Evolutionary conservation across 2,329 filamentous ascomycete species (phyloP), one percentile per base, ranked within the genome.

Genomic region (Pyrenochaeta sp.): DNA sequence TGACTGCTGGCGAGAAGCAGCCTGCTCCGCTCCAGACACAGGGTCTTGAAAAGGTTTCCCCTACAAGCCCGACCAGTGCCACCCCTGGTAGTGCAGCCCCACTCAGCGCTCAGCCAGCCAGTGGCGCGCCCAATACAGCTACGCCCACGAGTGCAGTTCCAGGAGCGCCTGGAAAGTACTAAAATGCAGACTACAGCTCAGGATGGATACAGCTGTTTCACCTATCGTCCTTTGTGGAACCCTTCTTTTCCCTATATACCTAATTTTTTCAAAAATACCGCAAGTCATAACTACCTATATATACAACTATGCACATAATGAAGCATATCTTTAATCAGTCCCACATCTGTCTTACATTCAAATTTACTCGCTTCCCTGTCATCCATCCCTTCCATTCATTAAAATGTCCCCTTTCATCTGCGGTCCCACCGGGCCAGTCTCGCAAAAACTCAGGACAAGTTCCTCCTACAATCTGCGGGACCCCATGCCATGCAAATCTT

Each of bases 401-500:
- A 62, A 82, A 90, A n/a, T 48, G 37, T 4, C 53, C 47, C 17
- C 54, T 59, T n/a, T 73, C 67, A 35, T 63, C 74, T 2, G 78
- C 77, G 29, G 48, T 21, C 5, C 70, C 76, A n/a, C n/a, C n/a
- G 7, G 92, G 92, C 92, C 92, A 97, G 28, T 87, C 76, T 43
- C 77, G 74, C 35, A 97, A 71, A 70, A 86, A 88, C 0, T 74
- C 74, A 0, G 93, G 93, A 71, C 92, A 97, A 0, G 90, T 96
- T 1, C 76, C 82, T 32, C 84, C 81, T 23, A 96, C 65, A 9
- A 97, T 87, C 68, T 92, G 94, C 5, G 94, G 92, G 9, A 97
- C 91, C 9, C 89, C 92, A 73, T 97, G 94, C 93, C 93, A 97
- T 2, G 93, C 92, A 72, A 90, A 96, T 29, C 94, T 80, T 3